These are phyloP conservation scores for Umbilicus rupestris DNA, from an alignment of 164 flowering plant genomes.

Conservation along the genomic window DNA sequence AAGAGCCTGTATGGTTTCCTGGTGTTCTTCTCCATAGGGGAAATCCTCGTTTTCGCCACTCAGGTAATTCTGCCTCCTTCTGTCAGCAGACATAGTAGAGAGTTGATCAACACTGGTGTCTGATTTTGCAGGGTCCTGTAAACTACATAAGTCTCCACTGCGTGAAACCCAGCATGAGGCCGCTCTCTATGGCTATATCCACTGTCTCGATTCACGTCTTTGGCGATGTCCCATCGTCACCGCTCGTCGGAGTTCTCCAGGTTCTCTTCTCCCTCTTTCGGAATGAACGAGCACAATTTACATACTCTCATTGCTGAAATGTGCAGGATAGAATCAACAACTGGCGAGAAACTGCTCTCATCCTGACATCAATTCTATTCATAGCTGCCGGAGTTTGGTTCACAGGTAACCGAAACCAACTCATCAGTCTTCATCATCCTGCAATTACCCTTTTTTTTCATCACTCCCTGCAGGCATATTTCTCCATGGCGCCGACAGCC, in stretches of 20 bases:
- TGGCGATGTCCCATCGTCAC: slow-evolving; percentile 90
- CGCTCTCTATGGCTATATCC: slow-evolving; percentile 79
- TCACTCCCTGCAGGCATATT: slow-evolving; percentile 48
- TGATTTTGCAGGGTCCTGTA: slow-evolving; percentile 53
- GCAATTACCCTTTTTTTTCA: neutral
- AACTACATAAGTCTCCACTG: slow-evolving; percentile 65
- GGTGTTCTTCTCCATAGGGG: slow-evolving; percentile 61
- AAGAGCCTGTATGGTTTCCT: slow-evolving; percentile 51
- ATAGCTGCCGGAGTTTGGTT: slow-evolving; percentile 68
- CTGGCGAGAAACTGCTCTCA: slow-evolving; percentile 72
- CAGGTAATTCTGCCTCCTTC: slow-evolving; percentile 59
- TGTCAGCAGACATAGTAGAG: no score
- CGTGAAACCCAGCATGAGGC: slow-evolving; percentile 69
- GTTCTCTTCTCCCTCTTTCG: no score
- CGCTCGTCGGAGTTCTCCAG: slow-evolving; percentile 66
- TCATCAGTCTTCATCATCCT: neutral
- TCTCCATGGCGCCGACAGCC: slow-evolving; percentile 51
- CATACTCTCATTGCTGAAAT: no score
- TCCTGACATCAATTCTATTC: slow-evolving; percentile 58
- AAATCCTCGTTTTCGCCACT: slow-evolving; percentile 66
- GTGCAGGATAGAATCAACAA: slow-evolving; percentile 63
- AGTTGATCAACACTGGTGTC: neutral
- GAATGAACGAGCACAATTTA: no score
- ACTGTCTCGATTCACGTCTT: slow-evolving; percentile 70
- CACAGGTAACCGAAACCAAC: slow-evolving; percentile 33